phyloP scores from a whole-genome alignment of 2,329 filamentous ascomycete species.

The Xylaria sp. region DNA sequence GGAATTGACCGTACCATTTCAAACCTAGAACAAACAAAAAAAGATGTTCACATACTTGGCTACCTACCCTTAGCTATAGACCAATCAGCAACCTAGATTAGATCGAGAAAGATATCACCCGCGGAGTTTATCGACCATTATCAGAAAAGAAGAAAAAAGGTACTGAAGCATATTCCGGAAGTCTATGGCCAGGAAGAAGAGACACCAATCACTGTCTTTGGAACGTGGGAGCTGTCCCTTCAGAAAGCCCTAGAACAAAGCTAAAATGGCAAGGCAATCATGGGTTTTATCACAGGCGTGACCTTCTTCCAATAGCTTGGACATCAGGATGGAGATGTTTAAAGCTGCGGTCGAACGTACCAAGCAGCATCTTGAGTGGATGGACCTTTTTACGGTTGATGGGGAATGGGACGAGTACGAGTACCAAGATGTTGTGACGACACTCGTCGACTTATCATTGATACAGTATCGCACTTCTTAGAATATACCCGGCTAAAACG shows the following conservation, averaged over 20 bases:
- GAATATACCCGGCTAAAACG: background rate
- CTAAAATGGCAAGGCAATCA: background rate
- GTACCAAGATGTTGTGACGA: conserved; percentile 12
- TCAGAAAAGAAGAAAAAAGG: conserved; percentile 13
- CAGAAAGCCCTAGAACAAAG: conserved; percentile 16
- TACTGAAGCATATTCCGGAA: conserved; percentile 4
- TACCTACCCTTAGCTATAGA: conserved; percentile 10
- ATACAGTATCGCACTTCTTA: conserved; percentile 13
- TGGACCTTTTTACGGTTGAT: conserved; percentile 5
- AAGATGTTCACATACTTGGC: conserved; percentile 11
- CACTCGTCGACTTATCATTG: conserved; percentile 14
- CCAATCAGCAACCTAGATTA: conserved; percentile 13
- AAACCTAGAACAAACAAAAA: conserved; percentile 14
- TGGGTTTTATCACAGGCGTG: background rate
- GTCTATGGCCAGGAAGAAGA: conserved; percentile 15
- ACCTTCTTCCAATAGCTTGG: conserved; percentile 15
- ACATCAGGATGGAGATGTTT: conserved; percentile 24
- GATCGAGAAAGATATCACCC: conserved; percentile 12
- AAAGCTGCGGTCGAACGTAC: conserved; percentile 9
- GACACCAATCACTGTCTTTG: conserved; percentile 15
- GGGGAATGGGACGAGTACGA: conserved; percentile 19
- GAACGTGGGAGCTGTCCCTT: conserved; percentile 20
- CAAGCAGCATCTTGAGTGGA: conserved; percentile 2
- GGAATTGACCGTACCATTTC: conserved; percentile 10
- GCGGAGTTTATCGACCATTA: conserved; percentile 13